Evolutionary conservation across 2,329 filamentous ascomycete species (phyloP).

Genomic region (Thielaviopsis musarum): DNA sequence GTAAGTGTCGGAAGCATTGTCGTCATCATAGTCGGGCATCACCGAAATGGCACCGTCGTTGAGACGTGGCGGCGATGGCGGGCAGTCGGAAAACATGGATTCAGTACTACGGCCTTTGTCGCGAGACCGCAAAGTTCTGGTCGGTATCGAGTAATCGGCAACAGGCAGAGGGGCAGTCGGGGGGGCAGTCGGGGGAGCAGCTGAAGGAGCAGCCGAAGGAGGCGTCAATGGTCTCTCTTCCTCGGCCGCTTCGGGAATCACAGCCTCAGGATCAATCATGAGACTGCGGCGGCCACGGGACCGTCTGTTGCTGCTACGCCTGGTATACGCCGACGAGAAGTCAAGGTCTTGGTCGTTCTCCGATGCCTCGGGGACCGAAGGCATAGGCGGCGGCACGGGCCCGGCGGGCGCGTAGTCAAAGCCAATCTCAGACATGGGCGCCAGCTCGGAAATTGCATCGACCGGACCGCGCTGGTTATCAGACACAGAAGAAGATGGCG

Average conservation of each 20-base stretch:
- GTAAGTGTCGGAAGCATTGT: not conserved
- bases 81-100: constrained; percentile 9
- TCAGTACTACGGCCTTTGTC: constrained; percentile 7
- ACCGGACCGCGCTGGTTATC: constrained; percentile 1
- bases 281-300: constrained; percentile 1
- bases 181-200: not conserved
- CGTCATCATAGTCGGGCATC: constrained; percentile 10
- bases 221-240: not conserved
- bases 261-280: not conserved
- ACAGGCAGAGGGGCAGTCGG: not conserved
- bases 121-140: constrained; percentile 6
- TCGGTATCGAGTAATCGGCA: not conserved
- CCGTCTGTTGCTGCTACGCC: constrained; percentile 3
- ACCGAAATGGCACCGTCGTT: constrained; percentile 10
- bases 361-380: not conserved
- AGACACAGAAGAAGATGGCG: not conserved
- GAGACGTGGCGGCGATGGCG: constrained; percentile 4
- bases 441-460: constrained; percentile 8
- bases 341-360: constrained; percentile 10
- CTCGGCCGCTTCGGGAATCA: constrained; percentile 5
- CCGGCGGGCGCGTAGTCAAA: not conserved
- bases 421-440: constrained; percentile 9
- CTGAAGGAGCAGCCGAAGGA: not conserved
- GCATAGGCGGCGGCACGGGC: not conserved
- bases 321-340: constrained; percentile 4